Percentiles rank a stretch among this genome's conserved stretches.
Evolutionary conservation across 2,329 filamentous ascomycete genomes (phyloP).

Genomic region (Neospermospora avenae): DNA sequence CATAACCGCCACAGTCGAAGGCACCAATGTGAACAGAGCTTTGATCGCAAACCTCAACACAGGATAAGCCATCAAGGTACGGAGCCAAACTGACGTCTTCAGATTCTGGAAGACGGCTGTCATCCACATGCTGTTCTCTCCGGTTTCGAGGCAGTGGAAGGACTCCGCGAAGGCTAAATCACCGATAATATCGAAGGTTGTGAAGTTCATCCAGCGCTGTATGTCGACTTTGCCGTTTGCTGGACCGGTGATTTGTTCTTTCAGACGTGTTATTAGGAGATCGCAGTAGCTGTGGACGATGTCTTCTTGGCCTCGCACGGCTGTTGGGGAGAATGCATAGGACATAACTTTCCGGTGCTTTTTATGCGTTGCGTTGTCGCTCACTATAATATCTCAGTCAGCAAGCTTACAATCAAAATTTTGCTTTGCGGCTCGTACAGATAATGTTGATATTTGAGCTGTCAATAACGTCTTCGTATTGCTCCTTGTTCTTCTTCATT

Average conservation of each 20-base stretch:
- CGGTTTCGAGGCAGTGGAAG: conserved; percentile 26
- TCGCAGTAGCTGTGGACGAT: conserved; percentile 16
- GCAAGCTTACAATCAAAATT: background rate
- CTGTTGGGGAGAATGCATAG: conserved; percentile 34
- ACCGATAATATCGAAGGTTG: conserved; percentile 40
- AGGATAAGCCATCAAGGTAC: background rate
- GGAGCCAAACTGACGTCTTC: background rate
- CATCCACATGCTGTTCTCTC: conserved; percentile 9
- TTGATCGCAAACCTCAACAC: background rate
- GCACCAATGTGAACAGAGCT: background rate
- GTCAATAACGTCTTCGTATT: background rate
- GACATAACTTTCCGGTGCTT: conserved; percentile 30
- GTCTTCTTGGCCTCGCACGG: conserved; percentile 33
- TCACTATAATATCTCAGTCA: background rate
- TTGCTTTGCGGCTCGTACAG: background rate
- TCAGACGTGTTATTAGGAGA: conserved; percentile 9
- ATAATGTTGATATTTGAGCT: background rate
- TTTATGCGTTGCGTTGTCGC: conserved; percentile 9
- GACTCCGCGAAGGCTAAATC: conserved; percentile 44
- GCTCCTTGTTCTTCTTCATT: background rate
- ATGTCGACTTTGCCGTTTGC: conserved; percentile 24
- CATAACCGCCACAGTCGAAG: background rate
- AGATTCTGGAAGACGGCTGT: conserved; percentile 28
- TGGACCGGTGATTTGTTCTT: conserved; percentile 8
- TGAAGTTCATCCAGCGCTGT: conserved; percentile 36